Percentiles rank a stretch among this genome's conserved stretches.
phyloP scores from a whole-genome alignment of 495 filamentous ascomycete species.

The Penicillium subrubescens region DNA sequence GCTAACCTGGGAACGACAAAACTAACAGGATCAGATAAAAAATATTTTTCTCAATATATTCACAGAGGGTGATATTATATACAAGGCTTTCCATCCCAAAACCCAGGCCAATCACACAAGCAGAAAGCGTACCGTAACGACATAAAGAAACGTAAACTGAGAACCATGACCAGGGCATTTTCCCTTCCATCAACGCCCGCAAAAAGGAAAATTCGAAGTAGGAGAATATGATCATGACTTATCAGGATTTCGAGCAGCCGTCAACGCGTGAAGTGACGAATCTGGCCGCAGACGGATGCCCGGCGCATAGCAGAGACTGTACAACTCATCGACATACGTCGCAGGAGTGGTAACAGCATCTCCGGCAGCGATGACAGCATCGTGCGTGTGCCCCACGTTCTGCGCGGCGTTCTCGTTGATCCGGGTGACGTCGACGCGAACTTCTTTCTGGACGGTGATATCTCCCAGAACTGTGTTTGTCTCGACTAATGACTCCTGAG shows the following conservation, averaged over 20 bases:
- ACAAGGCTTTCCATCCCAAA: neutral
- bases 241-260: neutral
- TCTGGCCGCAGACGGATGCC: slow-evolving; percentile 37
- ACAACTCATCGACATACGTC: slow-evolving; percentile 48
- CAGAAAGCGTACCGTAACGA: neutral
- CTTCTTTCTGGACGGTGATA: slow-evolving; percentile 57
- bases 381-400: slow-evolving; percentile 23
- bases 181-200: neutral
- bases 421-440: slow-evolving; percentile 51
- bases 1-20: too few species aligned
- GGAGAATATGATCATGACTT: slow-evolving; percentile 3
- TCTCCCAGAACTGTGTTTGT: slow-evolving; percentile 38
- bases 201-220: neutral
- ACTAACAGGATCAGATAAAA: neutral
- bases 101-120: neutral
- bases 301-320: slow-evolving; percentile 44
- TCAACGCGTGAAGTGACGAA: slow-evolving; percentile 16
- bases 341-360: slow-evolving; percentile 23
- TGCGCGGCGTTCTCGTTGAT: slow-evolving; percentile 32
- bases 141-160: neutral
- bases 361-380: slow-evolving; percentile 38
- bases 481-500: slow-evolving; percentile 37
- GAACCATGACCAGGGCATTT: neutral
- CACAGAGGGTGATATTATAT: slow-evolving; percentile 6
- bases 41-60: neutral